Conservation (phyloP, 2,329 filamentous ascomycete genomes). For the Penicillium sp. region DNA sequence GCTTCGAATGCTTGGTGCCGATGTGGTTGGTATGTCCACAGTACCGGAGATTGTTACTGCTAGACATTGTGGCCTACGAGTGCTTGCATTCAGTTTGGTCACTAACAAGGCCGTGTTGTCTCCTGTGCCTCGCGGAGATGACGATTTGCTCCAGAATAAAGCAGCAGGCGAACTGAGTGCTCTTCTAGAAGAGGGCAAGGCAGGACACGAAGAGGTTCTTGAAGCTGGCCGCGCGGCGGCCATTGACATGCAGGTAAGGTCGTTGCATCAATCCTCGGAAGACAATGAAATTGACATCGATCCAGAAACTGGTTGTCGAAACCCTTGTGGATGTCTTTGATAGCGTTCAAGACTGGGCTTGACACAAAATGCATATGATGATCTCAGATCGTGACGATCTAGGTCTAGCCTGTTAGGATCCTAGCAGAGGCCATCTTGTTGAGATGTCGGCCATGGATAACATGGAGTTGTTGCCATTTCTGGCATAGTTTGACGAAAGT, state of each 20-base stretch:
- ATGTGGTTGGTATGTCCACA: constrained; percentile 70
- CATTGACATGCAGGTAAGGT: constrained; percentile 61
- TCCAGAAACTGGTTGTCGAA: constrained; percentile 40
- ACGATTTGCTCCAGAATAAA: constrained; percentile 53
- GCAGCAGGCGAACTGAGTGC: constrained; percentile 53
- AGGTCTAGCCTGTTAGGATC: not conserved
- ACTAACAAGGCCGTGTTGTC: constrained; percentile 65
- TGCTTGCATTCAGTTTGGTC: constrained; percentile 65
- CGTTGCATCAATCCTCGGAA: not conserved
- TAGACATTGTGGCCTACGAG: constrained; percentile 61
- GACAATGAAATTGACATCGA: constrained; percentile 20
- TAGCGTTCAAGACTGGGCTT: constrained; percentile 1
- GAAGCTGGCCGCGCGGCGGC: constrained; percentile 61
- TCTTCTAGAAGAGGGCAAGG: constrained; percentile 59
- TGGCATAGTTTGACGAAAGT: not conserved
- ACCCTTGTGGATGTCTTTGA: constrained; percentile 34
- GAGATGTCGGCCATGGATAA: not conserved
- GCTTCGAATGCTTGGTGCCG: constrained; percentile 61
- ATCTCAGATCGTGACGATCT: not conserved
- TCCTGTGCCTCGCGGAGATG: constrained; percentile 59
- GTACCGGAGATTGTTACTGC: constrained; percentile 68
- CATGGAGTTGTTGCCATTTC: not conserved
- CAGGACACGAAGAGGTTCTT: constrained; percentile 65
- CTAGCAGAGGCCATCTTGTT: not conserved
- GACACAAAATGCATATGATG: not conserved